Evolutionary conservation across 805 yeast species (phyloP), one percentile per base, ranked within the genome.

Genomic region (Nakazawaea ernobii): DNA sequence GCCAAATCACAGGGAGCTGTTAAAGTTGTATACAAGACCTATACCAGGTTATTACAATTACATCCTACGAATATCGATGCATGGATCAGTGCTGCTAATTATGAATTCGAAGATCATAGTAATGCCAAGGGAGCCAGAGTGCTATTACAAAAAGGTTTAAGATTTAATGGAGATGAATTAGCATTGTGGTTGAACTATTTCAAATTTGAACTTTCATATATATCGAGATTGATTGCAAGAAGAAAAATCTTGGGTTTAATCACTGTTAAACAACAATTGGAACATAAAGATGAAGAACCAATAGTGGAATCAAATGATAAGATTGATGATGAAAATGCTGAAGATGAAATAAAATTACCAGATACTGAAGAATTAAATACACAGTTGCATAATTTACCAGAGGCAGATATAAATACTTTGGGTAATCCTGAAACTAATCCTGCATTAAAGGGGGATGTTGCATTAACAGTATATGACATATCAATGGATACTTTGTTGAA

Each of bases 1-100:
- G 82, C 88, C 29, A 84, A 84, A 57, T 65, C 71, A 13, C 74
- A 78, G 46, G 86, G 86, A 8, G 81, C 89, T 4, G 79, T 84
- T 52, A 84, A 82, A 57, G 80, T 80, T 45, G 79, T 85, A 14
- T 87, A 86, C 60, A 81, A 80, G 53, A 81, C 88, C 7, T 88
- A 90, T 63, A 82, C 91, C 6, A 78, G 80, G 49, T 71, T 92
- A 55, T 71, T 94, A 56, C 88, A 84, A 64, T 68, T 90, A 53
- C 98, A 94, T 61, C 98, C 99, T n/a, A 77, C 86, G 38, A 86
- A 91, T 59, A 78, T 89, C 2, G 86, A 84, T 56, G 86, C 92
- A 14, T 94, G 99, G 99, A 79, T 94, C 38, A 79, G 88, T 58
- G 97, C 97, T 24, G 97, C 97, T 29, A 87, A 87, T 60, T 89